Base-by-base conservation (phyloP, 768 basidiomycete genomes). In the Kwoniella sp. region DNA sequence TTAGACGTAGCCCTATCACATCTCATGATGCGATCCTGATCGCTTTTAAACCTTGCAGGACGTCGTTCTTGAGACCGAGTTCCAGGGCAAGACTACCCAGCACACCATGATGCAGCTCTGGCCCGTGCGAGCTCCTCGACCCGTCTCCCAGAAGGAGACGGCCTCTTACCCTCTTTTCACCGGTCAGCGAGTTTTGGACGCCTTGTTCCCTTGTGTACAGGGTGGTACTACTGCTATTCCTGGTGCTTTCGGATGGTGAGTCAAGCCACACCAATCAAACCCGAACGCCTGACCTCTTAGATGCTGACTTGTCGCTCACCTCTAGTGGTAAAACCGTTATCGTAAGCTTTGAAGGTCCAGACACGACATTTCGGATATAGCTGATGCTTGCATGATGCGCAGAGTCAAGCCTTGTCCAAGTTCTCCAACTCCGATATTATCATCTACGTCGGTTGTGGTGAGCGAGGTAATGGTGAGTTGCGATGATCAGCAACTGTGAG, bases 381-480 rank as follows among this genome's bases (percentile, higher is more conserved):
- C n/a, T n/a, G n/a, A n/a, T n/a, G n/a, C n/a, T n/a, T n/a, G n/a
- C n/a, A 54, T 54, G 4, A 60, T 31, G 20, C 7, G 15, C 55
- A 72, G 71, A 71, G 71, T 65, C 77, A 76, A 83, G 95, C 95
- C 22, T 84, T 98, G 70, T 97, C 95, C 64, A 99, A 99, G 81
- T 99, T 87, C 83, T 99, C 96, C 28, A 99, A 99, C 84, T 96
- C 93, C 72, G 95, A 98, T 81, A 97, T 98, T 75, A 97, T 99
- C 79, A 88, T 99, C 72, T 99, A 99, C 78, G 96, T 99, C 73
- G 96, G 96, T 26, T 98, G 96, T 79, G 96, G 95, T 67, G 96
- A 99, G 82, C 92, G 96, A 72, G 95, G 95, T 76, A 98, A 98
- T 47, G 71, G 72, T 73, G 63, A 68, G 72, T 59, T 9, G 20